Conservation (phyloP, 345 rosid genomes). For the Firmiana major region DNA sequence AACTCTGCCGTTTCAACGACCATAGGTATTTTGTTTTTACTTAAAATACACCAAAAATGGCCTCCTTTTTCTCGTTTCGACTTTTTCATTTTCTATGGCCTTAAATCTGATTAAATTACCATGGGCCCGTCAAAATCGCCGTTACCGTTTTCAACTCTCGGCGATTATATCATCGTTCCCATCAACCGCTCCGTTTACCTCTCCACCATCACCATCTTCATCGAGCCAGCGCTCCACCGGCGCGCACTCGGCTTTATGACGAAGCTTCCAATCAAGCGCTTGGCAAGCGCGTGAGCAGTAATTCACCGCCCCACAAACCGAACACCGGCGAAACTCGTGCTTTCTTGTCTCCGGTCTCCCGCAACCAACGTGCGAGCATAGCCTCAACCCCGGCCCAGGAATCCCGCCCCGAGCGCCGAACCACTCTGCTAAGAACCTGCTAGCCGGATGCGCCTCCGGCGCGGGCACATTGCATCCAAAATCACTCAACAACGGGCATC, state of each 20-base stretch:
- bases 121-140: constrained; percentile 21
- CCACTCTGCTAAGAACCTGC: constrained; percentile 77
- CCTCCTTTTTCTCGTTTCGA: constrained; percentile 4
- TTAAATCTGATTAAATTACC: constrained; percentile 8
- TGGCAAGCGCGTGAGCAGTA: constrained; percentile 98
- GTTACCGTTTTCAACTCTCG: constrained; percentile 25
- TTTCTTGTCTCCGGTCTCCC: constrained; percentile 91
- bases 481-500: constrained; percentile 82
- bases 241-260: constrained; percentile 75
- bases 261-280: constrained; percentile 91
- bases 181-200: constrained; percentile 23
- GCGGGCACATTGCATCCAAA: constrained; percentile 99
- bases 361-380: constrained; percentile 82
- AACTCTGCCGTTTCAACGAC: constrained; percentile 18
- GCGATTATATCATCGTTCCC: constrained; percentile 36
- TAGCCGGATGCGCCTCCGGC: constrained; percentile 79
- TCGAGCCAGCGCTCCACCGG: constrained; percentile 65
- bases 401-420: constrained; percentile 36
- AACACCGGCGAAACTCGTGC: constrained; percentile 90
- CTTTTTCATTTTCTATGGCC: not conserved
- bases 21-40: not conserved
- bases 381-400: constrained; percentile 53
- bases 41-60: constrained; percentile 30
- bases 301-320: constrained; percentile 89
- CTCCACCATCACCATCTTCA: constrained; percentile 49